Evolutionary conservation across 257 asterid species (phyloP), one percentile per base, ranked within the genome.

Genomic region (Linaria vulgaris): DNA sequence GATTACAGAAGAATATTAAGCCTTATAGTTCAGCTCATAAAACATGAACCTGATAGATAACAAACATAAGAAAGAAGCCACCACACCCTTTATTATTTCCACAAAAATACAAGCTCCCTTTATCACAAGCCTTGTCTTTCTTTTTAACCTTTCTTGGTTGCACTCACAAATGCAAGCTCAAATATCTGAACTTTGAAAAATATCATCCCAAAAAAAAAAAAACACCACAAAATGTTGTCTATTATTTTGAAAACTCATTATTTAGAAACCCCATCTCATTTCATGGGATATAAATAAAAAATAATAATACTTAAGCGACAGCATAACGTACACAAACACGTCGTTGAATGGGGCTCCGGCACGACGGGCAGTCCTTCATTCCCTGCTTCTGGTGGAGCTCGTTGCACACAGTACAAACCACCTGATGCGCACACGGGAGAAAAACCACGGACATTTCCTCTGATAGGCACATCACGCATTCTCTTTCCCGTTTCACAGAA

Each of bases 291-390:
- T 8, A 34, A 30, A 34, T 3, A 34, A 34, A 34, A 34, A 34
- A 34, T 49, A 25, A 69, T 70, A 67, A 25, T 38, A 59, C 44
- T 38, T 58, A 14, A 21, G 90, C 63, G 74, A 54, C 74, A 72
- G 86, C 94, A 70, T 80, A 90, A 50, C 95, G 95, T 69, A 83
- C 99, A 54, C 78, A 79, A 30, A 94, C 83, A 1, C 99, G 97
- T 74, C 79, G 79, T 79, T 77, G 90, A 68, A 94, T 94, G n/a
- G 80, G 82, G 81, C 86, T 73, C 82, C 99, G 67, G 69, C 99
- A 94, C 1, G 99, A 90, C 37, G 99, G 99, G 72, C 99, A 94
- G 69, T 94, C 97, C 79, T 85, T 86, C 99, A 90, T 90, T 38
- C 97, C 99, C 77, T 87, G 90, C 82, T 94, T 90, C 82, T 85